Evolutionary conservation across 441 rosid species (phyloP).

Genomic region (Oxalis stricta): DNA sequence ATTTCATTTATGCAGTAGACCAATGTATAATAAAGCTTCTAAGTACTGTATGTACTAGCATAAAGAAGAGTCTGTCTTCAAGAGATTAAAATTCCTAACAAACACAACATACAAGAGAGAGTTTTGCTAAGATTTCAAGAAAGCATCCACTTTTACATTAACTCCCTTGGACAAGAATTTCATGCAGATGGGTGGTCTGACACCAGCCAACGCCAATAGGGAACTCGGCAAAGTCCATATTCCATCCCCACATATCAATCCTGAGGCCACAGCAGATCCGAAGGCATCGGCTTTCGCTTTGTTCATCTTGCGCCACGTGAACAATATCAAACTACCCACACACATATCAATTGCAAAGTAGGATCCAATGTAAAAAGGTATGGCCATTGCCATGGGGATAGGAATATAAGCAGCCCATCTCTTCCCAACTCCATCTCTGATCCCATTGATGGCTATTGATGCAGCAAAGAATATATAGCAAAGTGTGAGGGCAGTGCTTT

Average conservation of each 20-base stretch:
- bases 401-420: constrained; percentile 47
- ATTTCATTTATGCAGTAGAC: too few species aligned
- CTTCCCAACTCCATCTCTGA: constrained; percentile 32
- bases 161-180: constrained; percentile 55
- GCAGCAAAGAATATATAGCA: constrained; percentile 51
- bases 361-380: constrained; percentile 70
- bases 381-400: constrained; percentile 79
- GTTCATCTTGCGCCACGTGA: constrained; percentile 54
- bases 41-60: too few species aligned
- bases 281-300: constrained; percentile 59
- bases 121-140: constrained; percentile 10
- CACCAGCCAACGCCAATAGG: constrained; percentile 56
- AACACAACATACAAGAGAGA: background rate
- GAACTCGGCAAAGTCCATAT: constrained; percentile 74
- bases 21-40: too few species aligned
- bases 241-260: constrained; percentile 84
- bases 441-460: constrained; percentile 42
- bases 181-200: constrained; percentile 86
- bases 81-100: background rate
- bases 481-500: constrained; percentile 58
- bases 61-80: too few species aligned
- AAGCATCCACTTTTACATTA: constrained; percentile 25
- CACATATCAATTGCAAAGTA: constrained; percentile 86
- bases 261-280: constrained; percentile 77
- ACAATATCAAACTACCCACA: constrained; percentile 61